A percentile compares a stretch with the other conserved stretches of the same genome.
Evolutionary conservation across 148 eudicot species (phyloP).

Genomic region (Fagopyrum tataricum): DNA sequence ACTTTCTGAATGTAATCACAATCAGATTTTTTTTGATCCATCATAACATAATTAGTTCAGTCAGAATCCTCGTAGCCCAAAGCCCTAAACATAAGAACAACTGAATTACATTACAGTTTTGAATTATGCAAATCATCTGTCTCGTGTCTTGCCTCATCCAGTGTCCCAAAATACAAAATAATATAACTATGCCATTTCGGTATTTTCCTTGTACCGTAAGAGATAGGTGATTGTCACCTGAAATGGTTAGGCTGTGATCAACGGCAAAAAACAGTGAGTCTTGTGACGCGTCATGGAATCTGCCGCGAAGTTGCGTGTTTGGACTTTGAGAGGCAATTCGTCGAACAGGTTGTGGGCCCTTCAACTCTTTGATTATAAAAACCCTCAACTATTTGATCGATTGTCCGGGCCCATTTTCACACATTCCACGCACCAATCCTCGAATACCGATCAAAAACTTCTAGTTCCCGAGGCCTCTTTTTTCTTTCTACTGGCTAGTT

Average conservation of each 20-base stretch:
- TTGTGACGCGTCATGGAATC: not conserved
- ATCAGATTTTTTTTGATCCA: no score
- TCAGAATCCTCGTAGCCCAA: no score
- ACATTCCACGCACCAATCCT: not conserved
- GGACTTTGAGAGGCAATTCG: slow-evolving; percentile 5
- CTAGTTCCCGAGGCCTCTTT: not conserved
- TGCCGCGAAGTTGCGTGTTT: not conserved
- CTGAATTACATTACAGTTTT: no score
- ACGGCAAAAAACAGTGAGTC: not conserved
- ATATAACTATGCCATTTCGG: no score
- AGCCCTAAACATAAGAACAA: no score
- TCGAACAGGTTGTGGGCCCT: not conserved
- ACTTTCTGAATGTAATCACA: no score
- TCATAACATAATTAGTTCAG: no score
- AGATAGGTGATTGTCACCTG: no score
- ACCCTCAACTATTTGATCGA: not conserved
- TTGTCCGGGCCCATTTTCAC: not conserved
- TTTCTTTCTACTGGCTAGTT: not conserved
- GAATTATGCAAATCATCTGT: no score
- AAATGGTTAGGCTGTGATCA: not conserved
- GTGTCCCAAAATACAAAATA: no score
- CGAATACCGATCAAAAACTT: slow-evolving; percentile 1
- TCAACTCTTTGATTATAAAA: not conserved
- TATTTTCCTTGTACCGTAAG: no score
- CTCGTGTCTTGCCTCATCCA: no score